A percentile compares a stretch with the other conserved stretches of the same genome.
phyloP scores from a whole-genome alignment of 116 monocot genomes.

The Zostera marina region DNA sequence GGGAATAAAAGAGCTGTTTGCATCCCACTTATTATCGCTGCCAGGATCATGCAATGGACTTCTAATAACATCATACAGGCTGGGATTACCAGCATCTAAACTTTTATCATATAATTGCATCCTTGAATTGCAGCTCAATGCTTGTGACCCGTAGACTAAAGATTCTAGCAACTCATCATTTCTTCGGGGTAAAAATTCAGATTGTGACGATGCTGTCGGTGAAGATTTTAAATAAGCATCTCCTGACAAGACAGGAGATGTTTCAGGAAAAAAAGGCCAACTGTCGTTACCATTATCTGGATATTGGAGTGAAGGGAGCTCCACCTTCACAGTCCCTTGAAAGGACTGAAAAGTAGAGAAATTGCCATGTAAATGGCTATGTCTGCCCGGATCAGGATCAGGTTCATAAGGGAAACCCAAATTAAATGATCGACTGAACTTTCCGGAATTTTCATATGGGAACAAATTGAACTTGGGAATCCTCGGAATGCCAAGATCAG shows the following conservation, averaged over 20 bases:
- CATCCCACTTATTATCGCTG: conserved; percentile 6
- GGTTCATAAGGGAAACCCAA: conserved; percentile 28
- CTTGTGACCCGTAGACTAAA: conserved; percentile 24
- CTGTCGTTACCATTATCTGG: conserved; percentile 17
- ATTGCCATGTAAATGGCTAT: conserved; percentile 34
- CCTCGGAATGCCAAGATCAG: neutral
- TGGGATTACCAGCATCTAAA: conserved; percentile 8
- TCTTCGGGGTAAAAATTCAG: conserved; percentile 16
- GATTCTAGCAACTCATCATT: conserved; percentile 44
- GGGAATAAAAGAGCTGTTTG: conserved; percentile 13
- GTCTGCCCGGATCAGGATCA: conserved; percentile 38
- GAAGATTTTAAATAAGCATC: conserved; percentile 19
- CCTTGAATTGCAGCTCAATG: conserved; percentile 3
- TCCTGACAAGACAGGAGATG: conserved; percentile 7
- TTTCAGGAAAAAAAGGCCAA: conserved; percentile 8
- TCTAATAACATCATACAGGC: conserved; percentile 2
- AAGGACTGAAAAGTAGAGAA: conserved; percentile 45
- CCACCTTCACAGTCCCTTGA: conserved; percentile 35
- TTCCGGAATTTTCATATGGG: conserved; percentile 6
- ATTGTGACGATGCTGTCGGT: conserved; percentile 16
- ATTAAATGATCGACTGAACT: conserved; percentile 5
- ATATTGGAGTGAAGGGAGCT: conserved; percentile 99
- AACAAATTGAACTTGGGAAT: conserved; percentile 14
- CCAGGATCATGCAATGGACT: conserved; percentile 5
- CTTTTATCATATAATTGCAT: conserved; percentile 11